Evolutionary conservation across 345 rosid genomes (phyloP).

Genomic region (Rhodomyrtus tomentosa): DNA sequence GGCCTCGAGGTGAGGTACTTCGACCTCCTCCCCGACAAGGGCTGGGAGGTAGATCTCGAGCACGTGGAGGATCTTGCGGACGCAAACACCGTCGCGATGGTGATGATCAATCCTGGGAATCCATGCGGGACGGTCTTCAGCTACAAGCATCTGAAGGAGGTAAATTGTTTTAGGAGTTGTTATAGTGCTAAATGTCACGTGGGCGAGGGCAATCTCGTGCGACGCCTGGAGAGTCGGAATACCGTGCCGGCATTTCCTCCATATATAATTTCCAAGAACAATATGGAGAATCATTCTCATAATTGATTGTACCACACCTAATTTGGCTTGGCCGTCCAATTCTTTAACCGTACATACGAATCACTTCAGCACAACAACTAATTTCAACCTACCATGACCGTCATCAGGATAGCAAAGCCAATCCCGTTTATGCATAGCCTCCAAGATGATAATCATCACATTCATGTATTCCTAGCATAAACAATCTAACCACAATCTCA

Average conservation of each 20-base stretch:
- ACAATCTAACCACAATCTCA: neutral
- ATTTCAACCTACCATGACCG: rapidly evolving
- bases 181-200: constrained; percentile 3
- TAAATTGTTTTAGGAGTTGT: neutral
- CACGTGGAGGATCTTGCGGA: constrained; percentile 44
- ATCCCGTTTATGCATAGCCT: neutral
- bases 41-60: constrained; percentile 55
- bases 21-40: constrained; percentile 45
- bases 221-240: neutral
- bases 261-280: neutral
- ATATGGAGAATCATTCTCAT: neutral
- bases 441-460: neutral
- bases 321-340: neutral
- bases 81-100: constrained; percentile 46
- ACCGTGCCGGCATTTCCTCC: neutral
- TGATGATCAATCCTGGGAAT: constrained; percentile 40
- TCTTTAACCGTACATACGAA: neutral
- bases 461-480: neutral
- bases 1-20: constrained; percentile 34
- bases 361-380: neutral
- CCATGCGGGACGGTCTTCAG: constrained; percentile 56
- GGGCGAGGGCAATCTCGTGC: no score
- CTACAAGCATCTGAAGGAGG: constrained; percentile 43
- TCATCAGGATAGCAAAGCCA: neutral
- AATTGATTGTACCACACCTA: neutral